These are phyloP conservation scores for Penicillium macrosclerotiorum DNA, from an alignment of 495 filamentous ascomycete genomes.

Conservation along the genomic window DNA sequence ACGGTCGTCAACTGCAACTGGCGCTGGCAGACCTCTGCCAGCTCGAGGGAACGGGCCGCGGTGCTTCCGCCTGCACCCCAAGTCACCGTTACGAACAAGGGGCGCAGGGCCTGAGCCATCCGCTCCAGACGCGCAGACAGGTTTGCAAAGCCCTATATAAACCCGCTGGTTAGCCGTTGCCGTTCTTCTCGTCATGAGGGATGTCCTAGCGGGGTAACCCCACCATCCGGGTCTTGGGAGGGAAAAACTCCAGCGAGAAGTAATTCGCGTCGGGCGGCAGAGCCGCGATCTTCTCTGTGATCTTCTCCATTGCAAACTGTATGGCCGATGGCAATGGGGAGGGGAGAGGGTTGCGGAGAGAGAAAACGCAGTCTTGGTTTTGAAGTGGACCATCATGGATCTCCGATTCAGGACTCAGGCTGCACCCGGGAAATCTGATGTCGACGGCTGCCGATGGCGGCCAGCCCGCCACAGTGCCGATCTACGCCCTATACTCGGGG, in stretches of 20 bases:
- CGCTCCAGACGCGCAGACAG: conserved; percentile 89
- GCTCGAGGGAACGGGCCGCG: conserved; percentile 81
- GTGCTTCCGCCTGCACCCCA: conserved; percentile 97
- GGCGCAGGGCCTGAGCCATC: conserved; percentile 86
- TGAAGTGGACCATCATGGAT: conserved; percentile 29
- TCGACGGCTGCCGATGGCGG: conserved; percentile 17
- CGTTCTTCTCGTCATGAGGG: not conserved
- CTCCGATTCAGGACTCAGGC: conserved; percentile 10
- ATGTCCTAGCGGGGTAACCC: conserved; percentile 29
- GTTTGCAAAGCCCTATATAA: conserved; percentile 74
- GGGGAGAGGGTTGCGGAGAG: conserved; percentile 15
- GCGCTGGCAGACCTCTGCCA: conserved; percentile 92
- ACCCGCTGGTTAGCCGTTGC: conserved; percentile 16
- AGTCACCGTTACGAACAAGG: conserved; percentile 94
- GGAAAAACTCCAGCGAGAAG: conserved; percentile 99
- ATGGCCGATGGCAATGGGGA: conserved; percentile 15
- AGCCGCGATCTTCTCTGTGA: conserved; percentile 94
- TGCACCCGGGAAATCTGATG: conserved; percentile 22
- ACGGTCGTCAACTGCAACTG: conserved; percentile 92
- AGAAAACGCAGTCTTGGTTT: conserved; percentile 17
- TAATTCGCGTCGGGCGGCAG: conserved; percentile 78
- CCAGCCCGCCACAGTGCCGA: conserved; percentile 10
- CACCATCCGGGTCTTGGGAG: conserved; percentile 91
- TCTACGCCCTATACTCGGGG: conserved; percentile 3
- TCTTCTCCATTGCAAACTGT: conserved; percentile 54